Evolutionary conservation across 768 basidiomycete genomes (phyloP).

Genomic region (Rhodotorula graminis): DNA sequence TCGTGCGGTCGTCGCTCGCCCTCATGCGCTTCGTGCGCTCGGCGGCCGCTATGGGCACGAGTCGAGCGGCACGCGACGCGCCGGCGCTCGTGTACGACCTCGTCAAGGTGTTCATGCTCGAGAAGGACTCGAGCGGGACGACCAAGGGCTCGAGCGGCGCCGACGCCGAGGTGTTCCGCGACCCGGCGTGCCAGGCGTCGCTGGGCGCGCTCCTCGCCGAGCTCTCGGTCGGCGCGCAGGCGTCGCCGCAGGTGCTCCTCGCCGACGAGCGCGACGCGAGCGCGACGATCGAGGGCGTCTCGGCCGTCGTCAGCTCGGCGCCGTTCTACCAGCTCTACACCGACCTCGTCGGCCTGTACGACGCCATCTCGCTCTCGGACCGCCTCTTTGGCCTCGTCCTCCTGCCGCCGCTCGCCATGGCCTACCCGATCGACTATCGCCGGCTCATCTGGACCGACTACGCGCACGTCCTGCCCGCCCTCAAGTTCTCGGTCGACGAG

Average conservation of each 20-base stretch:
- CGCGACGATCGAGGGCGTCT: slow-evolving; percentile 24
- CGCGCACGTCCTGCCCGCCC: slow-evolving; percentile 59
- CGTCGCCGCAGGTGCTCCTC: neutral
- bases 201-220: slow-evolving; percentile 62
- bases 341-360: slow-evolving; percentile 84
- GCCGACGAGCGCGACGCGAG: neutral
- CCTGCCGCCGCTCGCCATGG: slow-evolving; percentile 69
- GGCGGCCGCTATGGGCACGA: no score
- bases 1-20: slow-evolving; percentile 65
- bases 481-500: slow-evolving; percentile 5
- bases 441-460: slow-evolving; percentile 78
- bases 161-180: slow-evolving; percentile 66
- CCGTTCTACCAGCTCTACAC: slow-evolving; percentile 87
- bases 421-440: slow-evolving; percentile 67
- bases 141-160: slow-evolving; percentile 29
- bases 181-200: slow-evolving; percentile 57
- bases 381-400: slow-evolving; percentile 68
- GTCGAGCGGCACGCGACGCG: neutral
- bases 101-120: slow-evolving; percentile 95
- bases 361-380: slow-evolving; percentile 81
- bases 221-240: slow-evolving; percentile 47
- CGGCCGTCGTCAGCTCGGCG: slow-evolving; percentile 20
- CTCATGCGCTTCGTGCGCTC: slow-evolving; percentile 46
- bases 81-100: slow-evolving; percentile 60
- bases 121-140: slow-evolving; percentile 65